Evolutionary conservation across 2,329 filamentous ascomycete genomes (phyloP), one percentile per base, ranked within the genome.

Genomic region (Pseudogymnoascus destructans): DNA sequence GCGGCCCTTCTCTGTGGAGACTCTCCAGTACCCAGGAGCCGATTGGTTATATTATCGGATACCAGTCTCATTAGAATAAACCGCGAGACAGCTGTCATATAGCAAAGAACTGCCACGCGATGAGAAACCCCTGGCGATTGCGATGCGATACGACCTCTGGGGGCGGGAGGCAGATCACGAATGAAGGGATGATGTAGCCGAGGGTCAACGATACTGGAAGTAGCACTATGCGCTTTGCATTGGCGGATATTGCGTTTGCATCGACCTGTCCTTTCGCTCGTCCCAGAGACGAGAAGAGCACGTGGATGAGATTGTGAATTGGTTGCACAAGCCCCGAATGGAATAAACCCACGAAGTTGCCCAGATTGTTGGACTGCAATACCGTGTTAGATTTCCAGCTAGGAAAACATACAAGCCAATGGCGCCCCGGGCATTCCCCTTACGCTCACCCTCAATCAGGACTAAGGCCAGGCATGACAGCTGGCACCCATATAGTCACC

Each of bases 41-140:
- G 8, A 10, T 49, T 27, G 42, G 27, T 49, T 15, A 0, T 27
- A 27, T 27, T 49, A 15, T 27, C 42, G 21, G 42, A 15, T 10
- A 49, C 13, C 21, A 49, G 21, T 27, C 4, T 15, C 15, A 23
- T 49, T 27, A 72, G 62, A 1, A 67, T 17, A 2, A 64, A 69
- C 4, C 73, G 70, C n/a, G 73, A 62, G 9, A 76, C 56, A 3
- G 71, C 70, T 5, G 76, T 71, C 72, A 75, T 15, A 76, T 63
- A 0, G 77, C 75, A 67, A 77, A 79, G 3, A 72, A 67, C 61
- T 79, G 76, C 75, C 77, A 79, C 49, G 75, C 62, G 1, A 74
- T 74, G 23, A 77, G 74, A 59, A 73, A 71, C 19, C 69, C 68
- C 63, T 79, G 77, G 61, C 77, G 78, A 10, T 69, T 67, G n/a